These are phyloP conservation scores for Torulaspora globosa DNA, from an alignment of 1,139 yeast species.

Conservation along the genomic window DNA sequence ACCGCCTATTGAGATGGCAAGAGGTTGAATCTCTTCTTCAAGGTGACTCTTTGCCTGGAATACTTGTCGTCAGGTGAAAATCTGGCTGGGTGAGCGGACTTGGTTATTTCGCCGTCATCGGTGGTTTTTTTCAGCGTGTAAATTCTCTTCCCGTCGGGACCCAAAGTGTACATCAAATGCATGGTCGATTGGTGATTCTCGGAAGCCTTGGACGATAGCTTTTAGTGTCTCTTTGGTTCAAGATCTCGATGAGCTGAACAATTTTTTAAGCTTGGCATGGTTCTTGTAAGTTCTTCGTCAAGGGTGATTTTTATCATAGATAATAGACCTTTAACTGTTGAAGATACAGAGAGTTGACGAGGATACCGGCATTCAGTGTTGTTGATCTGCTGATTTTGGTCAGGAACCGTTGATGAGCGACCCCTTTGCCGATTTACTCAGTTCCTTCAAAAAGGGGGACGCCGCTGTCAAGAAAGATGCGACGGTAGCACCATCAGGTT, in stretches of 20 bases:
- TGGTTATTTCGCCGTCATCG: conserved; percentile 87
- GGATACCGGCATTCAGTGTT: background rate
- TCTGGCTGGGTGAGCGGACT: conserved; percentile 99
- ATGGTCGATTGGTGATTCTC: conserved; percentile 42
- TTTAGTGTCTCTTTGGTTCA: background rate
- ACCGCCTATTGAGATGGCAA: conserved; percentile 70
- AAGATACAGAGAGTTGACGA: background rate
- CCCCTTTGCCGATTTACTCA: conserved; percentile 45
- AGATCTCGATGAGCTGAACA: conserved; percentile 8
- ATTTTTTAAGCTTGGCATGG: conserved; percentile 1
- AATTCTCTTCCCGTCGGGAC: conserved; percentile 89
- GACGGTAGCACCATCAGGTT: background rate
- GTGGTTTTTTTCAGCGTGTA: conserved; percentile 86
- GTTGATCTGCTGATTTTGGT: background rate
- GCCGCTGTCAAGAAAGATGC: background rate
- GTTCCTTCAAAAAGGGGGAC: conserved; percentile 31
- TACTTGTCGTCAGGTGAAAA: conserved; percentile 99
- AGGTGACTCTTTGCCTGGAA: conserved; percentile 97
- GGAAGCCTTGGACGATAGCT: background rate
- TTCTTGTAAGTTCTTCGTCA: background rate
- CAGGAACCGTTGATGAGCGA: conserved; percentile 28
- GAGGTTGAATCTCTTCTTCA: conserved; percentile 89
- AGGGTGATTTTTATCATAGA: too few species aligned
- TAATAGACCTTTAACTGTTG: background rate
- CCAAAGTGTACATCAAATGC: conserved; percentile 99